A percentile compares a stretch with the other conserved stretches of the same genome.
phyloP scores from a whole-genome alignment of 108 stramenopile species.

The Epipyxis sp. region DNA sequence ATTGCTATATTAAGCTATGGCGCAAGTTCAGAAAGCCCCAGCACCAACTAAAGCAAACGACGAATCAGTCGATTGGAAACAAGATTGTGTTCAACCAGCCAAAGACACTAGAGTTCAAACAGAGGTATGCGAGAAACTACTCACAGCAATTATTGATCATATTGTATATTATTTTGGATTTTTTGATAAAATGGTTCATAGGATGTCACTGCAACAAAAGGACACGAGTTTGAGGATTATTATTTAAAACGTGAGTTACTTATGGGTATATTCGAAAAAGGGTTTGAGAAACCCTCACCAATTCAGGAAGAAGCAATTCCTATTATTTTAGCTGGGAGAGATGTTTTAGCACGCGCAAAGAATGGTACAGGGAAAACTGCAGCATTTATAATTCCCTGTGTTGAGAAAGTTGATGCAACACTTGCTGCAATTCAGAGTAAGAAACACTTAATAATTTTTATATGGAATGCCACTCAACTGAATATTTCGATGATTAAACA shows the following conservation, averaged over 20 bases:
- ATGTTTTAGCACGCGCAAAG: conserved; percentile 87
- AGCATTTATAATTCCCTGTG: conserved; percentile 95
- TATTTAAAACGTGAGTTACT: conserved; percentile 79
- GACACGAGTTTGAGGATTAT: conserved; percentile 97
- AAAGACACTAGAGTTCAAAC: conserved; percentile 35
- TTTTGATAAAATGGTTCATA: conserved; percentile 44
- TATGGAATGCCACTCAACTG: neutral
- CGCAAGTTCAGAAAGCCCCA: too few relatives aligned
- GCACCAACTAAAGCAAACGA: neutral
- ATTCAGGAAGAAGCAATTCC: conserved; percentile 99
- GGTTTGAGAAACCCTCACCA: conserved; percentile 95
- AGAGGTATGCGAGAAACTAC: neutral
- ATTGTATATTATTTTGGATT: neutral
- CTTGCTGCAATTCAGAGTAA: conserved; percentile 65
- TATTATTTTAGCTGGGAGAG: conserved; percentile 79
- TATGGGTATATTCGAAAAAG: conserved; percentile 99
- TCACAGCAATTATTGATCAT: neutral
- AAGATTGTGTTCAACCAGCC: neutral
- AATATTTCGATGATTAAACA: neutral
- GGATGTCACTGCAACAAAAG: conserved; percentile 91
- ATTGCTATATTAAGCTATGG: too few relatives aligned
- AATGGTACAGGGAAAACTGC: conserved; percentile 96
- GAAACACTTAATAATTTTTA: too few relatives aligned
- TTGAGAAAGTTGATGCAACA: conserved; percentile 89
- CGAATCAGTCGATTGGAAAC: conserved; percentile 2